phyloP scores from a whole-genome alignment of 139 green algal genomes.

The Tetradesmus lagerheimii region DNA sequence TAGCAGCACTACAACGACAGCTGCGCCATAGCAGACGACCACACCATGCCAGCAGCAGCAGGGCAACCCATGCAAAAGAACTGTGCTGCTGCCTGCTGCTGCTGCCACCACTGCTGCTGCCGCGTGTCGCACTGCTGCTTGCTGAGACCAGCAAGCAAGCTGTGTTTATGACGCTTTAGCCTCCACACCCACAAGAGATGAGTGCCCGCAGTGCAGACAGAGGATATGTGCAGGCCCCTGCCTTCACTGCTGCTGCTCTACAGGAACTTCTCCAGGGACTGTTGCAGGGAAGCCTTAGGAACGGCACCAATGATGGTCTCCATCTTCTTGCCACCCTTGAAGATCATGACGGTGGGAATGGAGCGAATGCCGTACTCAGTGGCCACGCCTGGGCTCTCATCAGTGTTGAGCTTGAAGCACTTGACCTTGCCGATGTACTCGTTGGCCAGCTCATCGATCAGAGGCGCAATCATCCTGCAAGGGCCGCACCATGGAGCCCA shows the following conservation, averaged over 20 bases:
- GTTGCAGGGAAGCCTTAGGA: conserved; percentile 90
- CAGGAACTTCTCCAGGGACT: conserved; percentile 96
- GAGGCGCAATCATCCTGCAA: conserved; percentile 95
- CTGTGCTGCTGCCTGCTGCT: background rate
- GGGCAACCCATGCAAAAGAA: background rate
- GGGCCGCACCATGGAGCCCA: conserved; percentile 95
- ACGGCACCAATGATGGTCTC: conserved; percentile 99
- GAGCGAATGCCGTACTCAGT: conserved; percentile 97
- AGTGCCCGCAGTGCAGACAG: background rate
- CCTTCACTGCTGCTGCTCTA: conserved; percentile 18
- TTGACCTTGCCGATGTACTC: conserved; percentile 87
- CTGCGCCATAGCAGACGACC: background rate
- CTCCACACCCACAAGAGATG: background rate
- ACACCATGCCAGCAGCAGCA: background rate
- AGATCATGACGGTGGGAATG: conserved; percentile 98
- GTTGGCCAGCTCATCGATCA: conserved; percentile 89
- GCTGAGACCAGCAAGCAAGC: background rate
- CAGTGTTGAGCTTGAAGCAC: conserved; percentile 97
- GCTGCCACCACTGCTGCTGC: background rate
- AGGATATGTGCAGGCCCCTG: no score
- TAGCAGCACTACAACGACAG: background rate
- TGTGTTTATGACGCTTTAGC: background rate
- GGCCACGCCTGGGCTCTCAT: conserved; percentile 91
- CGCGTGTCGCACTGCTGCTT: background rate
- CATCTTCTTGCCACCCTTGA: conserved; percentile 96